Percentiles rank a stretch among this genome's conserved stretches.
These are phyloP conservation scores for Discostella stelligera DNA, from an alignment of 352 stramenopile species.

Conservation along the genomic window DNA sequence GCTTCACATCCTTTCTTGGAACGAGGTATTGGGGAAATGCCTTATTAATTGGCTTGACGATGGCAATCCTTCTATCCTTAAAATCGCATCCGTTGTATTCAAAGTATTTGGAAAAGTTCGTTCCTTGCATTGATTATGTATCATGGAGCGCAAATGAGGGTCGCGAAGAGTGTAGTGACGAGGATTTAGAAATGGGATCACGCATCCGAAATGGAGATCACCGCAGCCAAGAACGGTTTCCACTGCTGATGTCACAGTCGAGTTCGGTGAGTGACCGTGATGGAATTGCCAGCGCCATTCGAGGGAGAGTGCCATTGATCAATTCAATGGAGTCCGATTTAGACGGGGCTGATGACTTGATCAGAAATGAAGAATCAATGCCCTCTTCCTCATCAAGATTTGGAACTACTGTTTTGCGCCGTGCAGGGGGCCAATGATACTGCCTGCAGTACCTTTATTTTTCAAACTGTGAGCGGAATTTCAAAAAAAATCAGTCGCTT, in stretches of 20 bases:
- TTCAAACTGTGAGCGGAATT: neutral
- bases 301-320: constrained; percentile 34
- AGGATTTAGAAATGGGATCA: constrained; percentile 32
- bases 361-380: constrained; percentile 8
- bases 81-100: constrained; percentile 40
- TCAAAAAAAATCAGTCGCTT: neutral
- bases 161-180: neutral
- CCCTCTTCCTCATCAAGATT: constrained; percentile 22
- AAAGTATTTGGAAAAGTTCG: constrained; percentile 24
- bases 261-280: constrained; percentile 25
- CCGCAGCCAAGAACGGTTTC: constrained; percentile 17
- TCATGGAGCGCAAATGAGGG: constrained; percentile 30
- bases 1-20: constrained; percentile 53
- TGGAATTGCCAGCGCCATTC: constrained; percentile 17
- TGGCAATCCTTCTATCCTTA: constrained; percentile 43
- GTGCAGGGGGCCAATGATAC: neutral
- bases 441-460: neutral
- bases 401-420: constrained; percentile 23
- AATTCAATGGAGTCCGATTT: constrained; percentile 37
- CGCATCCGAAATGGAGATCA: neutral
- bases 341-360: constrained; percentile 17
- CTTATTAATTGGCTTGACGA: constrained; percentile 17
- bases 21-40: constrained; percentile 52
- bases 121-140: constrained; percentile 60
- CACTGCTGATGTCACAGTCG: constrained; percentile 16